phyloP scores from a whole-genome alignment of 768 basidiomycete genomes.

The Trametes maxima region DNA sequence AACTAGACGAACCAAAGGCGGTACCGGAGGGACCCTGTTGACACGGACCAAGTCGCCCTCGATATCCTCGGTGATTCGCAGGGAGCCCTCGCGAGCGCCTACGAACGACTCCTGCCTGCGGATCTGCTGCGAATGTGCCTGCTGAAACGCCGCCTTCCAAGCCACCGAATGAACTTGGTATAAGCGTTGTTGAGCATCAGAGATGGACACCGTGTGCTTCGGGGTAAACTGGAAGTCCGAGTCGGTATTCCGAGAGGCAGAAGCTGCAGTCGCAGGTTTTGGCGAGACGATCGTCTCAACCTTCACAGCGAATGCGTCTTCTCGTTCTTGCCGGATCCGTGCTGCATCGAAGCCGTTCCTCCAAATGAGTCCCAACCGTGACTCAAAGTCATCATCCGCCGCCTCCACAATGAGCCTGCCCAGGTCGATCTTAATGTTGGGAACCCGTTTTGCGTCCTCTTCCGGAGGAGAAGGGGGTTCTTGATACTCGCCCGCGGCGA shows the following conservation, averaged over 20 bases:
- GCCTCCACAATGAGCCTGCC: slow-evolving; percentile 73
- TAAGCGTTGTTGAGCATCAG: slow-evolving; percentile 72
- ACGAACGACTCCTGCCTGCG: slow-evolving; percentile 19
- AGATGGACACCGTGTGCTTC: slow-evolving; percentile 65
- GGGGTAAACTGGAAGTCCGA: slow-evolving; percentile 65
- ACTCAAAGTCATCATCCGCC: slow-evolving; percentile 85
- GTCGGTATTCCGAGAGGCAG: slow-evolving; percentile 32
- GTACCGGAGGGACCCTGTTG: slow-evolving; percentile 36
- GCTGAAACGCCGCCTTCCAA: slow-evolving; percentile 53
- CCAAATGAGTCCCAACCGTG: slow-evolving; percentile 72
- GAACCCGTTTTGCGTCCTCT: slow-evolving; percentile 74
- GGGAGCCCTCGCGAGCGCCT: slow-evolving; percentile 4
- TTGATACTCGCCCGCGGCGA: slow-evolving; percentile 52
- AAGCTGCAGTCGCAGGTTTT: slow-evolving; percentile 33
- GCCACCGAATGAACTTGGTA: slow-evolving; percentile 69
- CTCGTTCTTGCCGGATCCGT: slow-evolving; percentile 67
- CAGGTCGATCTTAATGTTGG: slow-evolving; percentile 59
- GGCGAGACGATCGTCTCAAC: slow-evolving; percentile 61
- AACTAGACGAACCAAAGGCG: slow-evolving; percentile 74
- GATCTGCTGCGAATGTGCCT: slow-evolving; percentile 48
- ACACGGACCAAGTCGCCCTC: slow-evolving; percentile 50
- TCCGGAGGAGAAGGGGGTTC: slow-evolving; percentile 63
- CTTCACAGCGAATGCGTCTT: slow-evolving; percentile 81
- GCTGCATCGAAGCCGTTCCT: slow-evolving; percentile 73
- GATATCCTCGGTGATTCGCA: slow-evolving; percentile 23